Evolutionary conservation across 371 early-diverging fungal species (phyloP), one percentile per base, ranked within the genome.

Genomic region (Mortierella sp.): DNA sequence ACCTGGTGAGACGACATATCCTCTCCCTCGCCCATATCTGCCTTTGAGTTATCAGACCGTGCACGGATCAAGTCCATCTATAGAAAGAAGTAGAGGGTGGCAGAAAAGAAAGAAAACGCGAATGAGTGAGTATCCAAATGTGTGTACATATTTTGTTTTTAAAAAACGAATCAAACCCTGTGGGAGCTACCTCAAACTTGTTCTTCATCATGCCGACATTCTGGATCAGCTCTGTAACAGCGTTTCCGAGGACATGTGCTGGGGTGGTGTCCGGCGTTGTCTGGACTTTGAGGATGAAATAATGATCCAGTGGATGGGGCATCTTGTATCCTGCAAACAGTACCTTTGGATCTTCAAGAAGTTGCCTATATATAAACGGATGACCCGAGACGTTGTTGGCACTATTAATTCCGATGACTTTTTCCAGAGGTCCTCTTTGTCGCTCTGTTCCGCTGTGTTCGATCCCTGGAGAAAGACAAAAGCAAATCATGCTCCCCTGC

Each of bases 231-330:
- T 87, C 87, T 31, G 89, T 86, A 6, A 95, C 86, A 15, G 95
- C 94, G 44, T 89, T 87, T 48, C 88, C 87, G 31, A 97, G 80
- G 19, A 92, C 96, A 43, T 90, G 88, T 37, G 91, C 86, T 28
- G 98, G 98, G 50, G 90, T 89, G 8, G 93, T 91, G 19, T 93
- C 90, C 7, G 91, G 86, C 0, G 92, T 90, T 7, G 99, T 97
- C 78, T 97, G 98, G 11, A 98, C 88, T 73, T 95, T 96, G 53
- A 99, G 81, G 23, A 94, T 78, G 48, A 97, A 89, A 58, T 89
- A 86, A 81, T 96, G 95, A 75, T 98, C 96, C 9, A 99, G 87
- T 31, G 99, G 99, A 80, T 99, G 99, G 17, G 99, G 99, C 57
- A 95, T 84, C 66, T 95, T 95, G 86, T 99, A 99, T 49, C 97